These are phyloP conservation scores for Nemania sp. DNA, from an alignment of 2,329 filamentous ascomycete genomes.

Conservation along the genomic window DNA sequence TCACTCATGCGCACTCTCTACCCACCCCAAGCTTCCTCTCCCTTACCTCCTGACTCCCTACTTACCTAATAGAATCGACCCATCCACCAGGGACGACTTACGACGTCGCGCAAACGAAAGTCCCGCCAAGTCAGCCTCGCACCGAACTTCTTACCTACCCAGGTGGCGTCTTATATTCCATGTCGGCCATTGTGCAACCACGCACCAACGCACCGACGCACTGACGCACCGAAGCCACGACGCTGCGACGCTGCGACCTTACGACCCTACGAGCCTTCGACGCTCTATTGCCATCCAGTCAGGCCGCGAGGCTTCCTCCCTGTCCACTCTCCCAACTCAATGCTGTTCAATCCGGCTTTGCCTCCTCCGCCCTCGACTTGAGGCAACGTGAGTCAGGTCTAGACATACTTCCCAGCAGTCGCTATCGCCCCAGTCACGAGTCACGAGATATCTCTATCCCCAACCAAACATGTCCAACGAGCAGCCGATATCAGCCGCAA, in stretches of 20 bases:
- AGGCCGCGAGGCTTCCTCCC: conserved; percentile 9
- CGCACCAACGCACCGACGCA: neutral
- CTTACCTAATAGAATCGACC: neutral
- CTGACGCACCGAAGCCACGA: neutral
- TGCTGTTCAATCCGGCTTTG: conserved; percentile 44
- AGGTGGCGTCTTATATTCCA: no score
- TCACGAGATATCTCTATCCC: neutral
- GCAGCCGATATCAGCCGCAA: conserved; percentile 30
- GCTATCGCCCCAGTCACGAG: conserved; percentile 18
- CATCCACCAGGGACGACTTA: no score
- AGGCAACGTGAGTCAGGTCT: conserved; percentile 48
- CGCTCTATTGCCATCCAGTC: neutral
- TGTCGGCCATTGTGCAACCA: neutral
- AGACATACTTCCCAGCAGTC: conserved; percentile 26
- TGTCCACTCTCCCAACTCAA: conserved; percentile 33
- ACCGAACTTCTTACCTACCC: neutral
- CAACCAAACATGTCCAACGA: conserved; percentile 37
- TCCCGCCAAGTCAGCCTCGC: neutral
- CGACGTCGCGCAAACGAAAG: neutral
- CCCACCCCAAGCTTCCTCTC: no score
- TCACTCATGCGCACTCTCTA: no score
- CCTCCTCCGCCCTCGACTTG: conserved; percentile 50
- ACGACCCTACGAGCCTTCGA: neutral
- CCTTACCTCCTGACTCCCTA: conserved; percentile 11
- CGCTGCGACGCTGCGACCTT: neutral